Evolutionary conservation across 495 filamentous ascomycete species (phyloP), one percentile per base, ranked within the genome.

Genomic region (Xylaria grammica): DNA sequence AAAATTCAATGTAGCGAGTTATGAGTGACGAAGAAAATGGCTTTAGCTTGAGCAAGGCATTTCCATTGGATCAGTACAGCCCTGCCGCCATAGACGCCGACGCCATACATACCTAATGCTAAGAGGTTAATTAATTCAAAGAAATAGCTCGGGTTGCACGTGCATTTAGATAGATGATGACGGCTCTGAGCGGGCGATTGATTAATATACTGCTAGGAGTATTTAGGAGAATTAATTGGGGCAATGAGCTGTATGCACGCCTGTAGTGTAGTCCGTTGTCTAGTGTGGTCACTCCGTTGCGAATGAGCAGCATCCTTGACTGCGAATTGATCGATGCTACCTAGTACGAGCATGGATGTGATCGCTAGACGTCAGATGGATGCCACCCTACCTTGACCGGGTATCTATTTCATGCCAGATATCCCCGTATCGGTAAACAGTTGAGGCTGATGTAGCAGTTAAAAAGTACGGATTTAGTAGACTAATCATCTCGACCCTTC

Each of bases 1-100:
- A 58, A 58, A 44, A 32, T 27, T 56, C 53, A 56, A 56, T 48
- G 38, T 42, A 26, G 3, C 27, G 10, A 51, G 27, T 40, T 57
- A 58, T 51, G 53, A 46, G 58, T 58, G 53, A 57, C 34, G 62
- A 64, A 44, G 20, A 17, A 15, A 48, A 51, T 34, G 40, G 50
- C 13, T 38, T 10, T 4, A n/a, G 49, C 13, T 34, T 4, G 5
- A 15, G 15, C n/a, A n/a, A n/a, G n/a, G n/a, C n/a, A n/a, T n/a
- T n/a, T n/a, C n/a, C n/a, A n/a, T n/a, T n/a, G n/a, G n/a, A n/a
- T n/a, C n/a, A n/a, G n/a, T n/a, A n/a, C n/a, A n/a, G n/a, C n/a
- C n/a, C n/a, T n/a, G n/a, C n/a, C n/a, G n/a, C n/a, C n/a, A n/a
- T n/a, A n/a, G n/a, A n/a, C n/a, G n/a, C n/a, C n/a, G n/a, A n/a